Evolutionary conservation across 208 protist species (phyloP).

Genomic region (Herpetomonas samuelpessoai): DNA sequence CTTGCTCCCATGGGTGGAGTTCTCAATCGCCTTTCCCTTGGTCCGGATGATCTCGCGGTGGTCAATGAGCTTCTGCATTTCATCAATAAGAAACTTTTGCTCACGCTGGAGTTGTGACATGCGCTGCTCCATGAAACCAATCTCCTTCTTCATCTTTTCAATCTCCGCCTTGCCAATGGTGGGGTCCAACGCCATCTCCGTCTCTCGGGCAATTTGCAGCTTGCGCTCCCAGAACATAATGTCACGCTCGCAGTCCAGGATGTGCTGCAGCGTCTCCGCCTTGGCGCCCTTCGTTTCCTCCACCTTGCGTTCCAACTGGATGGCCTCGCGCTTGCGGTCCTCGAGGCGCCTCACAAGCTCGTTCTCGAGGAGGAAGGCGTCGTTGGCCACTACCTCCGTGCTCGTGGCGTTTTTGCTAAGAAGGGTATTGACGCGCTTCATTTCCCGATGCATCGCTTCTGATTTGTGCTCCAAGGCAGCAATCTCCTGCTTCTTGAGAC

Average conservation of each 20-base stretch:
- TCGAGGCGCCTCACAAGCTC: conserved; percentile 88
- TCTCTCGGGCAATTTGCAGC: conserved; percentile 95
- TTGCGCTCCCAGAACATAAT: conserved; percentile 97
- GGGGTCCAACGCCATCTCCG: conserved; percentile 94
- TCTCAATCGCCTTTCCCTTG: conserved; percentile 88
- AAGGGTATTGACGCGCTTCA: conserved; percentile 92
- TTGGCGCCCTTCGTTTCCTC: conserved; percentile 78
- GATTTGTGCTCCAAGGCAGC: conserved; percentile 77
- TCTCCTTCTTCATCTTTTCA: conserved; percentile 95
- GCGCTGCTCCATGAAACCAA: conserved; percentile 94
- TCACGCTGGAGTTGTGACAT: conserved; percentile 89
- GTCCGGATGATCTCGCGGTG: conserved; percentile 92
- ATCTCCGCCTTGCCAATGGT: conserved; percentile 93
- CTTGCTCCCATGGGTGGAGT: conserved; percentile 58
- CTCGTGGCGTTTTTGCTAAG: conserved; percentile 78
- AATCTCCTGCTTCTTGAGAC: conserved; percentile 79
- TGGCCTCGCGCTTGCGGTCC: conserved; percentile 88
- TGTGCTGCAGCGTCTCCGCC: conserved; percentile 77
- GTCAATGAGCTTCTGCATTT: conserved; percentile 95
- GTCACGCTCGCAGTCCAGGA: conserved; percentile 91
- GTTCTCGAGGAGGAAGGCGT: conserved; percentile 91
- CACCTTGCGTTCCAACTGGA: conserved; percentile 88
- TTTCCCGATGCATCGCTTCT: conserved; percentile 89
- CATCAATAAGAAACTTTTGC: conserved; percentile 91
- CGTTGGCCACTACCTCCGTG: conserved; percentile 81